Evolutionary conservation across 805 yeast genomes (phyloP).

Genomic region (Yamadazyma tumulicola): DNA sequence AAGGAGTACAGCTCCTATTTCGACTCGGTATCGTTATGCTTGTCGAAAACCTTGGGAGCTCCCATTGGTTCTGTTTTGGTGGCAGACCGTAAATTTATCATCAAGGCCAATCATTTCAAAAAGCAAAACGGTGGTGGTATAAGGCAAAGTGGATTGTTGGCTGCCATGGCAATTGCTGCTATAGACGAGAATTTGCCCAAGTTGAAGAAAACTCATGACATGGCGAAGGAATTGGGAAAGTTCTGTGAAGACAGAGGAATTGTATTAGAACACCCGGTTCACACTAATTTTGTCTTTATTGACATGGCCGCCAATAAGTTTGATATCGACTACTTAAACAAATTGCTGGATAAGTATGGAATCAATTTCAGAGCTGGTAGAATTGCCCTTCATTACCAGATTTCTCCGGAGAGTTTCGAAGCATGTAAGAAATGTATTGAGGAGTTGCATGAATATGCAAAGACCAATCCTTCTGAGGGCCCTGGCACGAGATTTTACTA

Average conservation of each 20-base stretch:
- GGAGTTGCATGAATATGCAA: slow-evolving; percentile 56
- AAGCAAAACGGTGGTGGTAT: slow-evolving; percentile 94
- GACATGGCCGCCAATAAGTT: slow-evolving; percentile 54
- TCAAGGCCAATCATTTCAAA: slow-evolving; percentile 77
- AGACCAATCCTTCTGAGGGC: slow-evolving; percentile 43
- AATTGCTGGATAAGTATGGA: slow-evolving; percentile 54
- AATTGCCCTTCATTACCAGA: slow-evolving; percentile 37
- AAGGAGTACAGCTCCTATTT: slow-evolving; percentile 70
- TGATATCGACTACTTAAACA: slow-evolving; percentile 52
- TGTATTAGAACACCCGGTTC: slow-evolving; percentile 66
- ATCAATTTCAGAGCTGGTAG: slow-evolving; percentile 62
- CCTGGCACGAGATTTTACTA: background rate
- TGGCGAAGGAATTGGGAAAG: slow-evolving; percentile 50
- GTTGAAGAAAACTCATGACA: slow-evolving; percentile 47
- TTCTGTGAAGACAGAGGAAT: slow-evolving; percentile 54
- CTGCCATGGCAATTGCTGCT: slow-evolving; percentile 78
- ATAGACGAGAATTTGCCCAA: slow-evolving; percentile 68
- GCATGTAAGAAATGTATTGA: slow-evolving; percentile 46
- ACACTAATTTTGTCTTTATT: slow-evolving; percentile 80
- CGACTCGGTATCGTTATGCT: slow-evolving; percentile 86
- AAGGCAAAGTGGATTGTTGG: slow-evolving; percentile 79
- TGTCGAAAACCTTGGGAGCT: slow-evolving; percentile 89
- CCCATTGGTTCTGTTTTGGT: slow-evolving; percentile 90
- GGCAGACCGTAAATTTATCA: slow-evolving; percentile 55
- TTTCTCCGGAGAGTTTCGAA: slow-evolving; percentile 27